phyloP scores from a whole-genome alignment of 805 yeast genomes.

The Suhomyces sp. region DNA sequence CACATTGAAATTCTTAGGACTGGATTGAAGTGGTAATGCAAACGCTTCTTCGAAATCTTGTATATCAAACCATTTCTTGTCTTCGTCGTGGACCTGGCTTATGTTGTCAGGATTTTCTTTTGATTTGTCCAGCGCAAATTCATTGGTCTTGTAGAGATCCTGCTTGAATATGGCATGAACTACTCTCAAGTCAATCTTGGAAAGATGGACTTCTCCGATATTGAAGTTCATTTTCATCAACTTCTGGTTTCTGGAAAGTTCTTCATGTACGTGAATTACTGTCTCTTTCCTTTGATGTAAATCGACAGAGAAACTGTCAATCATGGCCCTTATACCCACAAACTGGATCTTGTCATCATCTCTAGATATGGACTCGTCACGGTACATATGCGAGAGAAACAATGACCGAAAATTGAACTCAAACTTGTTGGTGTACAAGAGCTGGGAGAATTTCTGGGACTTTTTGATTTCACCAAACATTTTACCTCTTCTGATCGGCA shows the following conservation, averaged over 20 bases:
- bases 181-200: conserved; percentile 58
- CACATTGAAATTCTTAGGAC: conserved; percentile 44
- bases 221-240: conserved; percentile 58
- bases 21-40: conserved; percentile 33
- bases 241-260: conserved; percentile 45
- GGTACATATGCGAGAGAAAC: conserved; percentile 69
- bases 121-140: neutral
- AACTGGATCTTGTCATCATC: conserved; percentile 47
- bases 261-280: conserved; percentile 36
- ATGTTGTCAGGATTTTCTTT: conserved; percentile 7
- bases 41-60: conserved; percentile 61
- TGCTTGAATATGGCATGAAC: conserved; percentile 47
- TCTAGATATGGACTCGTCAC: conserved; percentile 42
- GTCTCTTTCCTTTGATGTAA: conserved; percentile 42
- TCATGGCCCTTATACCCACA: conserved; percentile 62
- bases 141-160: conserved; percentile 17
- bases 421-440: conserved; percentile 75
- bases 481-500: conserved; percentile 75
- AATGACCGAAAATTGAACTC: conserved; percentile 70
- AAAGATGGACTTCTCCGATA: conserved; percentile 58
- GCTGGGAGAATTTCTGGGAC: conserved; percentile 69
- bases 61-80: conserved; percentile 58
- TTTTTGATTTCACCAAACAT: conserved; percentile 58
- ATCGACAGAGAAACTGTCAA: conserved; percentile 37
- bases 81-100: conserved; percentile 49